Conservation (phyloP, 371 early-diverging fungal species). For the Conidiobolus incongruus region DNA sequence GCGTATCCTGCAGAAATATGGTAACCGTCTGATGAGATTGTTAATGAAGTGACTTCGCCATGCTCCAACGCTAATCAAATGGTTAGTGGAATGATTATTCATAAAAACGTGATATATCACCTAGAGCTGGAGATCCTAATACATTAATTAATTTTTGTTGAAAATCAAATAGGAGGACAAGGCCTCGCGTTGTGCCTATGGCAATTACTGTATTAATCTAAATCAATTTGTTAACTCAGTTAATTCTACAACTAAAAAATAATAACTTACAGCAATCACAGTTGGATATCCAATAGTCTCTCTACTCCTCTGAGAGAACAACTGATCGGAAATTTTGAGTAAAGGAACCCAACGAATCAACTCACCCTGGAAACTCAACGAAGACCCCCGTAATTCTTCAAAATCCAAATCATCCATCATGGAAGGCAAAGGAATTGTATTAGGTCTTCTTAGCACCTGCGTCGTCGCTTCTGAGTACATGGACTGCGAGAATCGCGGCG, state of each 20-base stretch:
- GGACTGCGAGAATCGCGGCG: no score
- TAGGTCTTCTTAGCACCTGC: neutral
- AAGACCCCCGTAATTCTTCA: constrained; percentile 1
- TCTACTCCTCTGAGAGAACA: constrained; percentile 30
- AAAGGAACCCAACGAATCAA: constrained; percentile 54
- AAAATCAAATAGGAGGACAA: constrained; percentile 36
- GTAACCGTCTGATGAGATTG: constrained; percentile 40
- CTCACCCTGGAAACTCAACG: constrained; percentile 21
- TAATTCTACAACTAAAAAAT: no score
- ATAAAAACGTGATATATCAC: constrained; percentile 9
- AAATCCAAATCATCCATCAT: neutral
- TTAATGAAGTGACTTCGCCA: constrained; percentile 47
- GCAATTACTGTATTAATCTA: constrained; percentile 34
- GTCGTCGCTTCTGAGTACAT: neutral
- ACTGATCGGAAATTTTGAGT: constrained; percentile 31
- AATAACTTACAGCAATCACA: constrained; percentile 21
- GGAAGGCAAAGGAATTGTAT: neutral
- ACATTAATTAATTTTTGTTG: constrained; percentile 37
- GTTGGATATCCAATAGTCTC: constrained; percentile 29
- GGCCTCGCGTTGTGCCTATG: constrained; percentile 47
- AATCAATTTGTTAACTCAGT: no score
- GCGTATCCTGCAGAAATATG: constrained; percentile 46
- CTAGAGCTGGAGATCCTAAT: constrained; percentile 23
- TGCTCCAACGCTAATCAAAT: constrained; percentile 14
- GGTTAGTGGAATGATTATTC: neutral